These are phyloP conservation scores for Daldinia concentrica DNA, from an alignment of 495 filamentous ascomycete genomes.

Conservation along the genomic window DNA sequence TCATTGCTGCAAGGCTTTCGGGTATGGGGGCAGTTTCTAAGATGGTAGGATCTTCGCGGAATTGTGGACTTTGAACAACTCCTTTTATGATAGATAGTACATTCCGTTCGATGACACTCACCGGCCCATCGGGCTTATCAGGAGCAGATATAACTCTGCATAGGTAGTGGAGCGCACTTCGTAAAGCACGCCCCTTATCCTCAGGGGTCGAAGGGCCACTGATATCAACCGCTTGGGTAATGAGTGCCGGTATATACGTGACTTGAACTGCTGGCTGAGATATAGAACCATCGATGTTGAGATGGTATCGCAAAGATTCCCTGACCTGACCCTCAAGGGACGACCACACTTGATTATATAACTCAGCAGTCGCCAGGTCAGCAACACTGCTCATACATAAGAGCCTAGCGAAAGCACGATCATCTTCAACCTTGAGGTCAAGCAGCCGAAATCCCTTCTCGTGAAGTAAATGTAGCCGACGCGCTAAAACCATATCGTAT, in stretches of 20 bases:
- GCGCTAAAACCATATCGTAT: constrained; percentile 49
- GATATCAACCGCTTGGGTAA: constrained; percentile 34
- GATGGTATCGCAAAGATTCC: constrained; percentile 32
- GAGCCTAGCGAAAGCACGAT: constrained; percentile 49
- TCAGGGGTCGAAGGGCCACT: constrained; percentile 14
- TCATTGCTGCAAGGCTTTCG: constrained; percentile 20
- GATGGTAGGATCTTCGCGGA: constrained; percentile 30
- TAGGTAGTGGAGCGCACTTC: constrained; percentile 34
- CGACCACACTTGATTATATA: constrained; percentile 46
- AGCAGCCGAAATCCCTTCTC: constrained; percentile 45
- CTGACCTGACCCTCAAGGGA: constrained; percentile 37
- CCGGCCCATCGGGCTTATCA: constrained; percentile 13
- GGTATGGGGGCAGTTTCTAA: constrained; percentile 31
- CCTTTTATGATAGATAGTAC: constrained; percentile 23
- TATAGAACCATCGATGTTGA: constrained; percentile 49
- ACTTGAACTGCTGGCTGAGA: constrained; percentile 48
- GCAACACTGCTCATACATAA: constrained; percentile 51
- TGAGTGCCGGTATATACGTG: constrained; percentile 50
- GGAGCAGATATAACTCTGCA: constrained; percentile 33
- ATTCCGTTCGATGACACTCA: constrained; percentile 39
- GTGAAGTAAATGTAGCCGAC: constrained; percentile 36
- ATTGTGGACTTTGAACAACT: constrained; percentile 29
- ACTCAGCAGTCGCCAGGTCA: constrained; percentile 39
- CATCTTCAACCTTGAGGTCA: constrained; percentile 29
- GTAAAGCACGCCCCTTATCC: constrained; percentile 26